These are phyloP conservation scores for Haplosporangium sp. DNA, from an alignment of 371 early-diverging fungal species.

Conservation along the genomic window DNA sequence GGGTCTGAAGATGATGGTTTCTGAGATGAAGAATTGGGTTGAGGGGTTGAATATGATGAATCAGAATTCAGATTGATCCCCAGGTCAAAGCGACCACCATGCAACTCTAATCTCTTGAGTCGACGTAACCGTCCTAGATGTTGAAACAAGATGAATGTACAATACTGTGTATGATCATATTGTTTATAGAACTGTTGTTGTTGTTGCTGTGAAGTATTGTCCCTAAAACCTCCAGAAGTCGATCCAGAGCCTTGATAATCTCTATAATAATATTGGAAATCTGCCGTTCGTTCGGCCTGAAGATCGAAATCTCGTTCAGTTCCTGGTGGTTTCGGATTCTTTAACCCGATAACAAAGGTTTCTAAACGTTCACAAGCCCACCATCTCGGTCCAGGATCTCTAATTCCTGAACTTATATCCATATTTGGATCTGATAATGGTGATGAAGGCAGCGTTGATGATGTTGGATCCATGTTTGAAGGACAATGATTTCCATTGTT, in stretches of 20 bases:
- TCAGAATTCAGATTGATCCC: neutral
- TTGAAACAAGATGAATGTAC: slow-evolving; percentile 24
- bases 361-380: slow-evolving; percentile 26
- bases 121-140: slow-evolving; percentile 24
- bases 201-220: neutral
- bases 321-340: slow-evolving; percentile 14
- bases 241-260: slow-evolving; percentile 16
- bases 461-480: no score
- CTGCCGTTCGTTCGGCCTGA: slow-evolving; percentile 9
- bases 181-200: neutral
- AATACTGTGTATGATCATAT: slow-evolving; percentile 28
- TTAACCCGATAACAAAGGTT: slow-evolving; percentile 35
- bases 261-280: slow-evolving; percentile 28
- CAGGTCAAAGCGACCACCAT: slow-evolving; percentile 31
- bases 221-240: neutral
- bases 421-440: neutral
- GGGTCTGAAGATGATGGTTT: neutral
- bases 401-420: neutral
- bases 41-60: neutral
- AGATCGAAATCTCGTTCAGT: slow-evolving; percentile 2
- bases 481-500: neutral
- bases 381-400: slow-evolving; percentile 13
- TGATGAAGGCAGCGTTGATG: neutral
- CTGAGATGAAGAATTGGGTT: neutral
- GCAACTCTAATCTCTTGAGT: slow-evolving; percentile 23